Percentiles rank a stretch among this genome's conserved stretches.
Conservation (phyloP, 2,329 filamentous ascomycete species). For the Fusarium camptoceras region DNA sequence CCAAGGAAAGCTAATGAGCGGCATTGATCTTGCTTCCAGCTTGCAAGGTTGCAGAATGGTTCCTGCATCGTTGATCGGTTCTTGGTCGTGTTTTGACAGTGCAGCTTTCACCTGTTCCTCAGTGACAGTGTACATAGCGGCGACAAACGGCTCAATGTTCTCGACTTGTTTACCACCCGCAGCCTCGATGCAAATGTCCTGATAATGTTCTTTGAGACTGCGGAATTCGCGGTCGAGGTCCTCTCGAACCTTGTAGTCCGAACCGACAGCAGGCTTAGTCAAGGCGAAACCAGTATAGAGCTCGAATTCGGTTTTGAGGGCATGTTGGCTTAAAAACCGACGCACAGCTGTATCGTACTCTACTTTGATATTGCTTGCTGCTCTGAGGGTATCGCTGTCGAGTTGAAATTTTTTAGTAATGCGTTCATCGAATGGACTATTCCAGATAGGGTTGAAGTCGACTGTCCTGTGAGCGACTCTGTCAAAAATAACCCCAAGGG, state of each 20-base stretch:
- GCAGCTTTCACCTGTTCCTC: slow-evolving; percentile 74
- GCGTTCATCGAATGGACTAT: slow-evolving; percentile 78
- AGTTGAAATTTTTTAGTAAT: slow-evolving; percentile 74
- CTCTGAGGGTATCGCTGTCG: slow-evolving; percentile 64
- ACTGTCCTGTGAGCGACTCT: slow-evolving; percentile 67
- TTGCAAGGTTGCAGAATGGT: slow-evolving; percentile 33
- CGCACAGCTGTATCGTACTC: slow-evolving; percentile 82
- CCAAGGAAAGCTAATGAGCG: slow-evolving; percentile 95
- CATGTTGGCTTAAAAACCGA: slow-evolving; percentile 86
- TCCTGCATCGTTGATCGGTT: slow-evolving; percentile 51
- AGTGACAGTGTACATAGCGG: slow-evolving; percentile 90
- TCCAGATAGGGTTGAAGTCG: slow-evolving; percentile 79
- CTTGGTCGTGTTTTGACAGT: slow-evolving; percentile 57
- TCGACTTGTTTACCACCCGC: slow-evolving; percentile 70
- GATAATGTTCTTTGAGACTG: slow-evolving; percentile 77
- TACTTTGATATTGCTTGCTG: slow-evolving; percentile 74
- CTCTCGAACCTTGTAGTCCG: slow-evolving; percentile 89
- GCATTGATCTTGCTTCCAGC: slow-evolving; percentile 65
- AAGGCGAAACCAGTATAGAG: slow-evolving; percentile 89
- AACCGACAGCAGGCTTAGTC: slow-evolving; percentile 75
- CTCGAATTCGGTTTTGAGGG: slow-evolving; percentile 89
- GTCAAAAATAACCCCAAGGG: slow-evolving; percentile 87
- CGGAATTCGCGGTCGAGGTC: slow-evolving; percentile 77
- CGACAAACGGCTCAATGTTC: slow-evolving; percentile 76
- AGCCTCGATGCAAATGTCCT: slow-evolving; percentile 70